Evolutionary conservation across 2,329 filamentous ascomycete species (phyloP), one percentile per base, ranked within the genome.

Genomic region (Huntiella savannae): DNA sequence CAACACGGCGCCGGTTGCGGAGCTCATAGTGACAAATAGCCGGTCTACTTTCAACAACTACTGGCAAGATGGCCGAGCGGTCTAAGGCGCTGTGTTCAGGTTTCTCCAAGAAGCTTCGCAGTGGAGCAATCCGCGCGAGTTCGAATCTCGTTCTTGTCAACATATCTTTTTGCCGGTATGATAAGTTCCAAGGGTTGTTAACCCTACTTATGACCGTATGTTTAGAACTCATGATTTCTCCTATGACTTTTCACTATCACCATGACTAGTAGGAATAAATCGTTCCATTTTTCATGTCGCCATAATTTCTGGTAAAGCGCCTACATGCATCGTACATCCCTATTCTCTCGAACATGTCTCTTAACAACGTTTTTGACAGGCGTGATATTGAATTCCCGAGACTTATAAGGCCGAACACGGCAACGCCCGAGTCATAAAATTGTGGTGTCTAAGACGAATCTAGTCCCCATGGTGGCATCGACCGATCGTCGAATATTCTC

Each of bases 121-220:
- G 48, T 47, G 48, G 48, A 49, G 48, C 43, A 49, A 49, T 49
- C 48, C 47, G 47, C 47, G 48, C 44, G 47, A 46, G 48, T 49
- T 49, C 44, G 43, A 49, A 49, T 49, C 48, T 56, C 57, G 59
- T 58, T 58, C 53, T 53, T 54, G 52, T 53, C 52, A 57, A 58
- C 55, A 57, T 56, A 56, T 16, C 13, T 40, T 45, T 45, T 38
- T 17, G 22, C 4, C 8, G 22, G 22, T 28, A 28, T 28, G 6
- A n/a, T n/a, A n/a, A n/a, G n/a, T n/a, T n/a, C n/a, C n/a, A 7
- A 17, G 38, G 38, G 12, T 40, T 17, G 17, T 40, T 15, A 39
- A 39, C 37, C 37, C 19, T 39, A 28, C 10, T 0, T 0, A 2
- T 28, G 22, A 28, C 22, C 22, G 7, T 28, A 28, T 2, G 22